Base-by-base conservation (phyloP, 202 grass and related monocot species). In the Tripidium arundinaceum region DNA sequence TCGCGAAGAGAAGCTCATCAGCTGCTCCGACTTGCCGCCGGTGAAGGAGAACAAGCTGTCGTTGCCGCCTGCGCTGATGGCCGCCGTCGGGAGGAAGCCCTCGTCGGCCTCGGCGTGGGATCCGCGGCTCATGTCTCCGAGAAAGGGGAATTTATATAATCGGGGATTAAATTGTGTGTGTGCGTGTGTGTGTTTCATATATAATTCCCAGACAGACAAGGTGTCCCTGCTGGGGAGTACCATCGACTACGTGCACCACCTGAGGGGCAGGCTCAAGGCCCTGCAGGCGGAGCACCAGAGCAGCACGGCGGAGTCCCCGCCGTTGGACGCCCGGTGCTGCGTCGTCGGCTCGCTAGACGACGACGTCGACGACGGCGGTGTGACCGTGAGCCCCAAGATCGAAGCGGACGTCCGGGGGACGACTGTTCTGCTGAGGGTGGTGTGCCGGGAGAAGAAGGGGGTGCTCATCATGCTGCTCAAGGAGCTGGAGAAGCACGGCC, bases 371-470 rank as follows among this genome's bases (percentile, higher is more conserved):
- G 0, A n/a, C n/a, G n/a, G 21, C 15, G 22, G 2, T 7, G 57
- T 8, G 4, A 47, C 46, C 15, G 5, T 49, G 15, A 18, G 6
- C 49, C 43, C 46, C 0, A 79, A 22, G 27, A 52, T 84, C 2
- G 66, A 71, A 24, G 74, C 43, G 0, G 29, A 84, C 3, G 21
- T 84, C 21, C 65, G 31, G 29, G 82, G 83, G 2, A 40, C 54
- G 25, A 84, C 42, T 1, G 7, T 71, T 5, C 55, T 84, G 15
- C 74, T 84, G 41, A 39, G 55, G 55, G 29, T 78, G 2, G 40
- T 22, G 22, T 84, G 83, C 55, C 55, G 22, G 75, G 42, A 84
- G 31, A 84, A 84, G 74, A 84, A 84, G 40, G 74, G 82, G 29
- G 55, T 70, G 21, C 62, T 78, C 27, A 29, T 84, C 41, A 78